Evolutionary conservation across 140 eudicot species (phyloP).

Genomic region (Stevia rebaudiana): DNA sequence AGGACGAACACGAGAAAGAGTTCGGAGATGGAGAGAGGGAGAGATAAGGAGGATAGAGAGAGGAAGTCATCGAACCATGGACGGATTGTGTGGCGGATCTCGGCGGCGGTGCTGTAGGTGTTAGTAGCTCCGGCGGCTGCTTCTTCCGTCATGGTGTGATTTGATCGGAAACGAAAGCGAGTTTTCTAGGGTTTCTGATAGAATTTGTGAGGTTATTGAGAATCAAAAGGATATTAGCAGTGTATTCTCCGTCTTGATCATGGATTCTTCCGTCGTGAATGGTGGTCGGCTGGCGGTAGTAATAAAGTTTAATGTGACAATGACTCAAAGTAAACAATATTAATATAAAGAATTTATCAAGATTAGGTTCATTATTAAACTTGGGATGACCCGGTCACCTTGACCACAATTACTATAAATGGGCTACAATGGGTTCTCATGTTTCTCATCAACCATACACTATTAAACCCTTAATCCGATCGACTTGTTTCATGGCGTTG

Average conservation of each 20-base stretch:
- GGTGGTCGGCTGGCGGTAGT: slow-evolving; percentile 23
- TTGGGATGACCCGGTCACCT: background rate
- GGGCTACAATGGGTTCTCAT: slow-evolving; percentile 14
- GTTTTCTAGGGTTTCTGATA: slow-evolving; percentile 15
- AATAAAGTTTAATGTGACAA: slow-evolving; percentile 1
- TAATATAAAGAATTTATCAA: background rate
- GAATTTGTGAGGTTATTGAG: slow-evolving; percentile 5
- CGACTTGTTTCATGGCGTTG: slow-evolving; percentile 4
- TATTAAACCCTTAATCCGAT: background rate
- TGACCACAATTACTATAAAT: background rate
- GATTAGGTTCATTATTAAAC: background rate
- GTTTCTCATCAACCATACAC: slow-evolving; percentile 17
- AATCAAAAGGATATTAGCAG: background rate
- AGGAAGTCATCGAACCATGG: slow-evolving; percentile 46
- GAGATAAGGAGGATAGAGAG: slow-evolving; percentile 38
- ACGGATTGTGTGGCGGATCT: slow-evolving; percentile 41
- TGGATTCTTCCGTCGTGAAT: slow-evolving; percentile 30
- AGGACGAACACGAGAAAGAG: slow-evolving; percentile 28
- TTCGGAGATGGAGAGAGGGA: slow-evolving; percentile 38
- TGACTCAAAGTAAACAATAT: slow-evolving; percentile 2
- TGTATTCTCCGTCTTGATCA: slow-evolving; percentile 28
- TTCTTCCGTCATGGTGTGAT: slow-evolving; percentile 26
- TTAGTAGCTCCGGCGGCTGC: slow-evolving; percentile 12
- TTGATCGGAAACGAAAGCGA: background rate
- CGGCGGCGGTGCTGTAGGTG: slow-evolving; percentile 30